Conservation (phyloP, 148 eudicot species). For the Camellia sinensis region DNA sequence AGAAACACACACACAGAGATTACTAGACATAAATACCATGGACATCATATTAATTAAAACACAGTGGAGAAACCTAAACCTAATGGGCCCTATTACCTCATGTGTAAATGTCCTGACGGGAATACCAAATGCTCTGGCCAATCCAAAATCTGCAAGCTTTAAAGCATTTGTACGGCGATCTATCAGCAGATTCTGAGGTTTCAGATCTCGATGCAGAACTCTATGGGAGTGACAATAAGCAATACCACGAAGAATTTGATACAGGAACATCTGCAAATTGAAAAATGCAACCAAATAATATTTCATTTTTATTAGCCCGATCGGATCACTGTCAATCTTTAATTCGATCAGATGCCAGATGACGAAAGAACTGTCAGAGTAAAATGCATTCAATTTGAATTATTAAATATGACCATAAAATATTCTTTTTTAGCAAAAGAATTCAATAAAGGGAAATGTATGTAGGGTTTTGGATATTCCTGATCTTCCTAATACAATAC, state of each 20-base stretch:
- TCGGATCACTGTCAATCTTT: not conserved
- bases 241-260: conserved; percentile 94
- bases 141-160: conserved; percentile 96
- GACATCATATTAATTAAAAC: not conserved
- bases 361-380: not conserved
- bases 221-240: conserved; percentile 97
- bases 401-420: not conserved
- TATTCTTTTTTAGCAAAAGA: not conserved
- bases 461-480: not conserved
- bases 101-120: conserved; percentile 19
- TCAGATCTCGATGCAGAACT: conserved; percentile 92
- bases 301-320: not conserved
- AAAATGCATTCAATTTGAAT: not conserved
- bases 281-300: not conserved
- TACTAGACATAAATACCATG: not conserved
- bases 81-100: conserved; percentile 30
- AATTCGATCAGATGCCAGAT: conserved; percentile 6
- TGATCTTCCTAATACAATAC: not conserved
- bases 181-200: conserved; percentile 94
- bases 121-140: conserved; percentile 86
- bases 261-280: conserved; percentile 67
- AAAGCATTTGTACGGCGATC: conserved; percentile 83
- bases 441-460: not conserved
- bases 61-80: not conserved
- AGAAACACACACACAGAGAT: not conserved